Conservation (phyloP, 305 asterid genomes). For the Euphrasia arctica region DNA sequence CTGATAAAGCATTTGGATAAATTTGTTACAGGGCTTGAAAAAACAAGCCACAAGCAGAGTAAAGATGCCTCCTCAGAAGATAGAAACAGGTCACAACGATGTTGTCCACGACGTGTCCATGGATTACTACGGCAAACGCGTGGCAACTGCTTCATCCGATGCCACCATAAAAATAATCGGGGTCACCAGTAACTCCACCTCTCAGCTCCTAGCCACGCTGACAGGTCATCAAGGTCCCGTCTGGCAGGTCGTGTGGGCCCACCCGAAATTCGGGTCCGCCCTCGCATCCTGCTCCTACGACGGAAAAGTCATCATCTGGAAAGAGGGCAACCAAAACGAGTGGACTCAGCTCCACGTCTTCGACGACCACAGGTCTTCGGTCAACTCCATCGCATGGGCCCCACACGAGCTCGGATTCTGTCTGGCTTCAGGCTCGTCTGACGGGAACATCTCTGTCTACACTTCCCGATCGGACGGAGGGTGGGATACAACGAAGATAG, state of each 20-base stretch:
- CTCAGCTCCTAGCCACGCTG: conserved; percentile 84
- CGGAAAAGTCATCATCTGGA: conserved; percentile 87
- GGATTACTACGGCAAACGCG: conserved; percentile 93
- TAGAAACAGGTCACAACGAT: conserved; percentile 89
- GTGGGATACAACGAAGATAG: conserved; percentile 77
- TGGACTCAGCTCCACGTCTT: conserved; percentile 78
- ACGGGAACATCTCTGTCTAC: conserved; percentile 73
- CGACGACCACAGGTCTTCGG: conserved; percentile 72
- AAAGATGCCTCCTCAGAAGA: conserved; percentile 86
- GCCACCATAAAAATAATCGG: conserved; percentile 71
- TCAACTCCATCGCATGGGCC: conserved; percentile 91
- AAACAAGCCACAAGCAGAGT: conserved; percentile 3
- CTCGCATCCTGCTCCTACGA: conserved; percentile 94
- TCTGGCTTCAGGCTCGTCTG: conserved; percentile 92
- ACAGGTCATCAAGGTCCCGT: conserved; percentile 88
- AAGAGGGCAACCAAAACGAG: conserved; percentile 71
- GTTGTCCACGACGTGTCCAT: conserved; percentile 79
- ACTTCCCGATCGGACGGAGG: conserved; percentile 64
- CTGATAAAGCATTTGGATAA: conserved; percentile 9
- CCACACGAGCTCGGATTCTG: conserved; percentile 85
- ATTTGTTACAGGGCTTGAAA: conserved; percentile 26
- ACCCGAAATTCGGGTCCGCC: conserved; percentile 78
- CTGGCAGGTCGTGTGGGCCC: conserved; percentile 97
- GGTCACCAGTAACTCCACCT: conserved; percentile 58
- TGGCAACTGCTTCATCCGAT: conserved; percentile 91